Conservation (phyloP, 2,329 filamentous ascomycete species). For the Phialophora tarda region DNA sequence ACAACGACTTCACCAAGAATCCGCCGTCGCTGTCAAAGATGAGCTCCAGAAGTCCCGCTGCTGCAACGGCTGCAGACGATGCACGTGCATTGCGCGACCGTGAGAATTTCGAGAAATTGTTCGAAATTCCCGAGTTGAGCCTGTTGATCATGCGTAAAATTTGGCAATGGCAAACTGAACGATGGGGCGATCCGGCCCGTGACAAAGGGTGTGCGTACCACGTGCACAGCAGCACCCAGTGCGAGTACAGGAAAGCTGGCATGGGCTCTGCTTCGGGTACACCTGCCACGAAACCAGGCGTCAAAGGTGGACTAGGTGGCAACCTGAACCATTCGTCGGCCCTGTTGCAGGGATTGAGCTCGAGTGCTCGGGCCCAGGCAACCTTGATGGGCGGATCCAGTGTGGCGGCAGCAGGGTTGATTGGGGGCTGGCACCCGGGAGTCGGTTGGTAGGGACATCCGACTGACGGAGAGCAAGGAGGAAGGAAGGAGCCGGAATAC, state of each 20-base stretch:
- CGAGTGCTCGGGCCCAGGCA: not conserved
- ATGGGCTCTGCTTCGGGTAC: slow-evolving; percentile 3
- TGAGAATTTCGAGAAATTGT: slow-evolving; percentile 30
- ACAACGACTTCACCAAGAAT: slow-evolving; percentile 20
- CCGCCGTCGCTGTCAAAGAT: not conserved
- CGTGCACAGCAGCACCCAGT: slow-evolving; percentile 31
- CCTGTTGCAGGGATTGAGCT: slow-evolving; percentile 8
- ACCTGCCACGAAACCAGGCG: not conserved
- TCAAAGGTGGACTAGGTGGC: slow-evolving; percentile 1
- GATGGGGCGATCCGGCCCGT: slow-evolving; percentile 31
- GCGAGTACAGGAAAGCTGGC: slow-evolving; percentile 17
- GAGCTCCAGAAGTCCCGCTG: not conserved
- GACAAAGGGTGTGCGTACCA: slow-evolving; percentile 32
- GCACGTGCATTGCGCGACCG: slow-evolving; percentile 10
- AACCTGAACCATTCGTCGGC: slow-evolving; percentile 5
- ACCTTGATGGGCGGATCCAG: slow-evolving; percentile 20
- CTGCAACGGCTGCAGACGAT: not conserved
- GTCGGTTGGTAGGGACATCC: slow-evolving; percentile 29
- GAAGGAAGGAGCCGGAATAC: not conserved
- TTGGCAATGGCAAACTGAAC: slow-evolving; percentile 33
- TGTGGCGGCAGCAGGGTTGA: slow-evolving; percentile 19
- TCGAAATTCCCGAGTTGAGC: slow-evolving; percentile 33
- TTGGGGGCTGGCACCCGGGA: slow-evolving; percentile 34
- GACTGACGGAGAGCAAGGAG: not conserved
- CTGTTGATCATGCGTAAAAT: slow-evolving; percentile 33